Evolutionary conservation across 1,139 yeast species (phyloP).

Genomic region (Diutina ranongensis): DNA sequence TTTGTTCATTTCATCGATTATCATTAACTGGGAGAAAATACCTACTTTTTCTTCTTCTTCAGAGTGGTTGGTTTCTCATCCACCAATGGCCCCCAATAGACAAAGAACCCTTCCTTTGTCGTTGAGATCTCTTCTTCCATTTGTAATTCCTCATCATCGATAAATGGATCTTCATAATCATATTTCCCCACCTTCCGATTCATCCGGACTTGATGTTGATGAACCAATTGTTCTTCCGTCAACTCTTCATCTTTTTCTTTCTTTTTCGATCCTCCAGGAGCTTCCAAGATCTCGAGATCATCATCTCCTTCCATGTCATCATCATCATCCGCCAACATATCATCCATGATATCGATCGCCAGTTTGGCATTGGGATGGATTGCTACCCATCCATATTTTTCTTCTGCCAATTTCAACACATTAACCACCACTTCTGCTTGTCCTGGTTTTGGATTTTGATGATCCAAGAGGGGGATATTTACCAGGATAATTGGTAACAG

Average conservation of each 20-base stretch:
- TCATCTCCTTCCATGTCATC: slow-evolving; percentile 52
- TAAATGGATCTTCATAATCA: slow-evolving; percentile 89
- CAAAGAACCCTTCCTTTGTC: slow-evolving; percentile 92
- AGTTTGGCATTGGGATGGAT: slow-evolving; percentile 60
- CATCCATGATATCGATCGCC: slow-evolving; percentile 51
- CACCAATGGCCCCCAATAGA: slow-evolving; percentile 85
- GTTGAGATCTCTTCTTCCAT: slow-evolving; percentile 93
- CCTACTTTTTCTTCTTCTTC: slow-evolving; percentile 13
- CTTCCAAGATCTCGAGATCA: slow-evolving; percentile 14
- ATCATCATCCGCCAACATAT: slow-evolving; percentile 46
- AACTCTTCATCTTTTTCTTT: slow-evolving; percentile 27
- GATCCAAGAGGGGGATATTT: slow-evolving; percentile 46
- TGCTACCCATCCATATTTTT: slow-evolving; percentile 71
- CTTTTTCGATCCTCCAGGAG: slow-evolving; percentile 18
- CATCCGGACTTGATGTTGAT: slow-evolving; percentile 34
- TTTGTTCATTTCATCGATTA: too few species aligned
- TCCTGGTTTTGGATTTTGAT: slow-evolving; percentile 44
- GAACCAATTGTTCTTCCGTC: slow-evolving; percentile 35
- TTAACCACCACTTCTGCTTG: slow-evolving; percentile 68
- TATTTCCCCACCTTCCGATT: slow-evolving; percentile 78
- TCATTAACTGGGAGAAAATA: too few species aligned
- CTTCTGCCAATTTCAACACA: slow-evolving; percentile 70
- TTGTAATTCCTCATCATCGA: slow-evolving; percentile 84
- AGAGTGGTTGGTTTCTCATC: slow-evolving; percentile 32
- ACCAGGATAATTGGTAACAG: slow-evolving; percentile 41